Evolutionary conservation across 352 stramenopile genomes (phyloP), one percentile per base, ranked within the genome.

Genomic region (Pythium periplocum): DNA sequence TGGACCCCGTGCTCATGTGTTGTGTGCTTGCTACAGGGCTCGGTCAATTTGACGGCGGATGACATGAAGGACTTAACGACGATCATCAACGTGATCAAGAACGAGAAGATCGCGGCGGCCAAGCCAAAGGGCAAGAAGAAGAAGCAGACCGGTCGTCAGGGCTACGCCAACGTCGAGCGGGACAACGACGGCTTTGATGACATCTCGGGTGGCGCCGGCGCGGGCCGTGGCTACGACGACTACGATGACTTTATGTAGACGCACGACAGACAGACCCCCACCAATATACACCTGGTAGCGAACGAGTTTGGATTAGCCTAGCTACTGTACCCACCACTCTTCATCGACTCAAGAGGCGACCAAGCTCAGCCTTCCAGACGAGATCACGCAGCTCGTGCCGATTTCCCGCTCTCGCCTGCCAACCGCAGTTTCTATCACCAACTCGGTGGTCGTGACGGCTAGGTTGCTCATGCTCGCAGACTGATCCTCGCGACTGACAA

Each of bases 81-180:
- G 48, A 85, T 90, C 42, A 75, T 90, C 56, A 93, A 93, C 65
- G 78, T 91, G 47, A 84, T 93, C 58, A 90, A 93, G 73, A 93
- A 93, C 64, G 82, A 93, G 41, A 93, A 93, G 65, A 93, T 93
- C 61, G 69, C 71, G 26, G 68, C 75, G 9, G 75, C 82, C 42
- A 93, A 93, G 67, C 79, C 75, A 33, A 93, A 93, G 68, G 62
- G 67, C 46, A 93, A 93, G 73, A 93, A 93, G 68, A 93, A 90
- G 75, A 90, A 90, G 69, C 61, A 69, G 48, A 76, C 73, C 11
- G 82, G 82, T 51, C 87, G 86, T 49, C 77, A 90, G 62, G 79
- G 82, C 38, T 93, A 90, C 55, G 75, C 82, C 38, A 93, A 90
- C 52, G 79, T 93, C 11, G 82, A 93, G 62, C 78, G 78, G 30